Conservation (phyloP, 345 rosid genomes). For the Eucalyptus polybractea region DNA sequence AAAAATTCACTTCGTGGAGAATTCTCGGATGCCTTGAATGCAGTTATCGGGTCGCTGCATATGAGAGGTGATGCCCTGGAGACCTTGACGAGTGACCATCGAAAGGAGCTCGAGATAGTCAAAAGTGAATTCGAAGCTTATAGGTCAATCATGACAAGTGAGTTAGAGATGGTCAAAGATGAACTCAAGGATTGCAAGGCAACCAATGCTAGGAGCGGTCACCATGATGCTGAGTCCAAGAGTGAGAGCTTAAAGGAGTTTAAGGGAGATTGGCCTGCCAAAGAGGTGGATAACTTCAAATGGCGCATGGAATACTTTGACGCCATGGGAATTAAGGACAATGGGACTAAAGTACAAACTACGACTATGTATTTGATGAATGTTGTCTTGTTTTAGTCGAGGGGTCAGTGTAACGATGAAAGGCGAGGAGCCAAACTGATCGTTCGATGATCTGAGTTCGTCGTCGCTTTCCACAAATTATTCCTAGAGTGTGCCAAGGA, state of each 20-base stretch:
- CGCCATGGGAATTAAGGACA: not conserved
- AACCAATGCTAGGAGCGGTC: not conserved
- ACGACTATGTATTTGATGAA: not conserved
- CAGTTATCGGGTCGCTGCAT: not conserved
- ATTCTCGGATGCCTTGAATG: not conserved
- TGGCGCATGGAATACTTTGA: not conserved
- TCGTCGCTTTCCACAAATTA: too few species aligned
- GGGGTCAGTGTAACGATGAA: not conserved
- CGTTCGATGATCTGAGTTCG: not conserved
- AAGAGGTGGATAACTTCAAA: not conserved
- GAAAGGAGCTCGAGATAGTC: not conserved
- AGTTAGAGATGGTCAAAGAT: not conserved
- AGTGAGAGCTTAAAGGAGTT: not conserved
- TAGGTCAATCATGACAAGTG: not conserved
- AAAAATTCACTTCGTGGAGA: not conserved
- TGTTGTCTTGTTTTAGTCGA: too few species aligned
- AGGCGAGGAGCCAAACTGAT: not conserved
- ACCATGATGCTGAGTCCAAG: not conserved
- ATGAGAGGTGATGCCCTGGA: not conserved
- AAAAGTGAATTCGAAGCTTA: not conserved
- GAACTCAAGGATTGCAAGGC: not conserved
- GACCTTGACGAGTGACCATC: not conserved
- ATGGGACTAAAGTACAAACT: not conserved
- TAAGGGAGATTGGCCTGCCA: not conserved
- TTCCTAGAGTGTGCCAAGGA: not conserved